Evolutionary conservation across 768 basidiomycete genomes (phyloP), one percentile per base, ranked within the genome.

Genomic region (Naganishia onofrii): DNA sequence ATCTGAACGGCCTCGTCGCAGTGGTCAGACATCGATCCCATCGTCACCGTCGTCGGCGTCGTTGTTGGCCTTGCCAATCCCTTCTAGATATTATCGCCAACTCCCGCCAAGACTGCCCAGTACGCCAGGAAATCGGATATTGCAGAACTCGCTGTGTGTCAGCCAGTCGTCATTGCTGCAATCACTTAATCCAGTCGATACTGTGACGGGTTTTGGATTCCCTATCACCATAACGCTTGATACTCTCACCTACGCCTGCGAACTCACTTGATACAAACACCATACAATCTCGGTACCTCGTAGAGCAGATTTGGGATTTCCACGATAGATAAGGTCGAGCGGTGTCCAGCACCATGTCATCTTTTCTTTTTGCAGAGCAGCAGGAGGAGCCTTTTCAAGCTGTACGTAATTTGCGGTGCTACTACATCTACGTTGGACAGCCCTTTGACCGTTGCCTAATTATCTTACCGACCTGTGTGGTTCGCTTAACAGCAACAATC

Each of bases 321-420:
- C 3, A 23, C 48, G 48, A 23, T 21, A 34, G 23, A 26, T 29
- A 26, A 23, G 38, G 42, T 26, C 5, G 38, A 26, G 26, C n/a
- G 19, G 21, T 23, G 21, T 44, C 60, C 38, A 5, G 12, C 38
- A 29, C 12, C 26, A 63, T 63, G 60, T 63, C 57, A 21, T n/a
- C 21, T 29, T 63, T 63, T 26, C 60, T 63, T 34, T 63, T 63
- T 29, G 36, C 60, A 17, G 60, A 63, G 26, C 60, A 63, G 38
- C 60, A 63, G 38, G 60, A 63, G 26, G 60, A 63, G 60, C 60
- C 60, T 26, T 63, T 63, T 19, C 42, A 63, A 63, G 60, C 60
- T 63, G 60, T 63, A 44, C 38, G 60, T 42, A 19, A 4, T 21
- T 7, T 9, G 1, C 7, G 4, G 2, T 31, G 8, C 42, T 19